These are phyloP conservation scores for Teunomyces kruisii DNA, from an alignment of 805 yeast genomes.

Conservation along the genomic window DNA sequence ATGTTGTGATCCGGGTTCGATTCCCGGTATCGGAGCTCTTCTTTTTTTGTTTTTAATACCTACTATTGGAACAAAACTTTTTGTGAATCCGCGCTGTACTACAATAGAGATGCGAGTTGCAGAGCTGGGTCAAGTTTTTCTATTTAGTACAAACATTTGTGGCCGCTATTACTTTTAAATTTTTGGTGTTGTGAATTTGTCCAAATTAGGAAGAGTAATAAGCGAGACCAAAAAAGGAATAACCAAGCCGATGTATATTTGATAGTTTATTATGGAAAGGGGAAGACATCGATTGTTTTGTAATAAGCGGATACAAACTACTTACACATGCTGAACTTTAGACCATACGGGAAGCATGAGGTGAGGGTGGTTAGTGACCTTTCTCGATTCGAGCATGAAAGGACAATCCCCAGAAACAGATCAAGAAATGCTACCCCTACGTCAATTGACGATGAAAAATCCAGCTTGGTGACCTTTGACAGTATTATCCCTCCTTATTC, in stretches of 20 bases:
- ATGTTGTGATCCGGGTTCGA: constrained; percentile 6
- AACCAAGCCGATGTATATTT: too few relatives aligned
- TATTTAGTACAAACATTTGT: too few relatives aligned
- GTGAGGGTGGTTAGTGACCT: constrained; percentile 30
- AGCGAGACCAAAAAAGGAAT: neutral
- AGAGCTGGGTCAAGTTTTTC: too few relatives aligned
- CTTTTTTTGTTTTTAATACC: neutral
- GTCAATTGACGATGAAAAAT: constrained; percentile 8
- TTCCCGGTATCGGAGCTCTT: constrained; percentile 5
- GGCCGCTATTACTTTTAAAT: too few relatives aligned
- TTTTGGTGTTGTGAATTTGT: constrained; percentile 1
- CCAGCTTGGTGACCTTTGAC: constrained; percentile 10
- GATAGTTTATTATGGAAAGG: too few relatives aligned
- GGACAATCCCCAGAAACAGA: constrained; percentile 22
- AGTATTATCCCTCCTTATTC: constrained; percentile 6
- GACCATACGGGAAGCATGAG: constrained; percentile 12
- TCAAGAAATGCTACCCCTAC: constrained; percentile 35
- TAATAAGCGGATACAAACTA: neutral
- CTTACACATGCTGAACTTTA: constrained; percentile 2
- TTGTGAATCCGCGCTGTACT: too few relatives aligned
- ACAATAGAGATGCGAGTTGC: too few relatives aligned
- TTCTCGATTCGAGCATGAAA: constrained; percentile 32
- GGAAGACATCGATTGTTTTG: neutral
- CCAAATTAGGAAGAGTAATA: constrained; percentile 3
- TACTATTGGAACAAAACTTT: neutral